A percentile compares a stretch with the other conserved stretches of the same genome.
phyloP scores from a whole-genome alignment of 2,329 filamentous ascomycete genomes.

The Aspergillus piperis region DNA sequence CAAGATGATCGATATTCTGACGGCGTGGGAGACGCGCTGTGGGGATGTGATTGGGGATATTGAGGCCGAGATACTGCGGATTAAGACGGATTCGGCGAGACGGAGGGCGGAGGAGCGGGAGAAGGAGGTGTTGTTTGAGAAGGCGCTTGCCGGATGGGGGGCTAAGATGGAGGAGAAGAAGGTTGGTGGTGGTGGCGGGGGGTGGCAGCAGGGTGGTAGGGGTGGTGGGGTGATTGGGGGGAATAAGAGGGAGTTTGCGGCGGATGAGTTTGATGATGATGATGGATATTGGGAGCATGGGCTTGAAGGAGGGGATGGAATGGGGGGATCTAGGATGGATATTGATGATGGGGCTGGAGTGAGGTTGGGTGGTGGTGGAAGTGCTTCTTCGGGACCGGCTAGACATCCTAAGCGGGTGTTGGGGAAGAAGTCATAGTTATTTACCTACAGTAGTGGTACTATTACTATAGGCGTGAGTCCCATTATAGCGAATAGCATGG shows the following conservation, averaged over 20 bases:
- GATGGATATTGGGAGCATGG: constrained; percentile 39
- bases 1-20: constrained; percentile 66
- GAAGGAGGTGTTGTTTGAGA: constrained; percentile 53
- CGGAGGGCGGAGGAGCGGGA: constrained; percentile 55
- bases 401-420: constrained; percentile 41
- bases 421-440: constrained; percentile 35
- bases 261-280: constrained; percentile 42
- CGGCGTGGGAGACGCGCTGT: constrained; percentile 78
- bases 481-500: neutral
- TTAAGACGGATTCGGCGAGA: constrained; percentile 61
- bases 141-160: constrained; percentile 47
- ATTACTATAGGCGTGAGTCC: neutral
- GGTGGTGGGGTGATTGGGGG: constrained; percentile 23
- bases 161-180: constrained; percentile 14
- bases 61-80: constrained; percentile 69
- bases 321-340: constrained; percentile 39
- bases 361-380: constrained; percentile 16
- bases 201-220: constrained; percentile 12
- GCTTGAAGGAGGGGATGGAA: constrained; percentile 28
- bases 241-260: constrained; percentile 45
- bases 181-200: constrained; percentile 9
- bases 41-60: constrained; percentile 70
- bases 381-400: constrained; percentile 15
- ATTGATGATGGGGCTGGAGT: constrained; percentile 39
- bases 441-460: neutral